Evolutionary conservation across 208 protist species (phyloP), one percentile per base, ranked within the genome.

Genomic region (Acanthamoeba comandoni): DNA sequence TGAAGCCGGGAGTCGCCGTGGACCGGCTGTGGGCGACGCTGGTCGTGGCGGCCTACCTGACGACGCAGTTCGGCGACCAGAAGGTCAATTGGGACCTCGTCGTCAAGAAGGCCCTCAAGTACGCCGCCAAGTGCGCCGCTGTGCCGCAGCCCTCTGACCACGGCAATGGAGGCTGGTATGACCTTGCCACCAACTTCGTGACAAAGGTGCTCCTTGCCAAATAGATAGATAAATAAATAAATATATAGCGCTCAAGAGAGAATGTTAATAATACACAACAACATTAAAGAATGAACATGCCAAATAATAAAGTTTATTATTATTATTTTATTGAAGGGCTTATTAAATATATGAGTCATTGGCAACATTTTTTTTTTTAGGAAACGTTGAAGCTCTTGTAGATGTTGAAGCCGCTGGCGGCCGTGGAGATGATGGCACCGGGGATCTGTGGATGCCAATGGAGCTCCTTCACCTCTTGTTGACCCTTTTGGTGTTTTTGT

Each of bases 381-480:
- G 22, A 80, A 29, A 67, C 48, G 95, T 98, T 98, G 94, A 97
- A 97, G 12, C 98, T 97, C 55, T 97, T 97, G 92, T 99, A 99
- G 57, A 99, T 96, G 92, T 99, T 97, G 67, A 99, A 97, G 15
- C 98, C 98, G 11, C 98, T 94, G 86, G 95, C 97, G 79, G 98
- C 97, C 4, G 98, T 99, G 57, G 96, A 97, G 48, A 99, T 92
- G n/a, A 99, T 93, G 70, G 98, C 95, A 49, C 98, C 97, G 0
- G 97, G 97, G n/a, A 98, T 96, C 95, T 99, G 98, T 79, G 95
- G 92, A 95, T 99, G 98, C 98, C 98, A 99, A 93, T 99, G 98
- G 17, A 97, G 96, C 95, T 99, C 98, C 96, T 99, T 99, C 62
- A 98, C 95, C 92, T 98, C 96, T 53, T 94, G 79, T 64, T 99